A percentile compares a stretch with the other conserved stretches of the same genome.
These are phyloP conservation scores for Talaromyces trachyspermus DNA, from an alignment of 495 filamentous ascomycete genomes.

Conservation along the genomic window DNA sequence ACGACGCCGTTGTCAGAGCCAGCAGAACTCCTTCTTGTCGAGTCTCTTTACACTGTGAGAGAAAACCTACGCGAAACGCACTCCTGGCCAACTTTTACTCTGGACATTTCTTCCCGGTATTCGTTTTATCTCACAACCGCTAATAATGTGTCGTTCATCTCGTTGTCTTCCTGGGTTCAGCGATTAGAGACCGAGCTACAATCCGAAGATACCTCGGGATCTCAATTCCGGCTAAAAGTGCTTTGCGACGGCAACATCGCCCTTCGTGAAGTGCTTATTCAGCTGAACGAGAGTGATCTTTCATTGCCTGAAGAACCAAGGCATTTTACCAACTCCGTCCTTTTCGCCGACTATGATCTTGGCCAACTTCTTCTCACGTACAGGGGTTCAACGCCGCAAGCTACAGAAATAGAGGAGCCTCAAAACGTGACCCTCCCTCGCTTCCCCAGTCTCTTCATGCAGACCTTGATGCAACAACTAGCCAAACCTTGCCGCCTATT, in stretches of 20 bases:
- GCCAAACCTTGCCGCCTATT: conserved; percentile 7
- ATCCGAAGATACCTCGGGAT: conserved; percentile 54
- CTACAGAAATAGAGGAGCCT: conserved; percentile 60
- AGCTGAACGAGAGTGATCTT: conserved; percentile 42
- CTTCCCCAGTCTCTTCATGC: conserved; percentile 24
- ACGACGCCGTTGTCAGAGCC: conserved; percentile 31
- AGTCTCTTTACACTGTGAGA: conserved; percentile 55
- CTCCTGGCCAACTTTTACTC: conserved; percentile 65
- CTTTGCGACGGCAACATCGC: conserved; percentile 57
- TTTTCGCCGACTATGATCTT: conserved; percentile 64
- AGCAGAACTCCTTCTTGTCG: conserved; percentile 39
- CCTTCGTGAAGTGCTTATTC: conserved; percentile 50
- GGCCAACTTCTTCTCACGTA: conserved; percentile 74
- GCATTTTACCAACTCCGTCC: conserved; percentile 52
- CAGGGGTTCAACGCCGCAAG: conserved; percentile 53
- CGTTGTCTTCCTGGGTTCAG: conserved; percentile 65
- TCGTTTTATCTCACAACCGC: conserved; percentile 70
- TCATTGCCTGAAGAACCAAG: conserved; percentile 24
- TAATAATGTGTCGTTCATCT: conserved; percentile 63
- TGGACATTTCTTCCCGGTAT: conserved; percentile 65
- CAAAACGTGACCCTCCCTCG: conserved; percentile 25
- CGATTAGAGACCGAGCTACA: conserved; percentile 69
- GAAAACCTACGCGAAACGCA: conserved; percentile 41
- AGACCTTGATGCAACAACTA: conserved; percentile 14
- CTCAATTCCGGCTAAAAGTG: conserved; percentile 64